phyloP scores from a whole-genome alignment of 257 asterid genomes.

The Plectranthus barbatus region DNA sequence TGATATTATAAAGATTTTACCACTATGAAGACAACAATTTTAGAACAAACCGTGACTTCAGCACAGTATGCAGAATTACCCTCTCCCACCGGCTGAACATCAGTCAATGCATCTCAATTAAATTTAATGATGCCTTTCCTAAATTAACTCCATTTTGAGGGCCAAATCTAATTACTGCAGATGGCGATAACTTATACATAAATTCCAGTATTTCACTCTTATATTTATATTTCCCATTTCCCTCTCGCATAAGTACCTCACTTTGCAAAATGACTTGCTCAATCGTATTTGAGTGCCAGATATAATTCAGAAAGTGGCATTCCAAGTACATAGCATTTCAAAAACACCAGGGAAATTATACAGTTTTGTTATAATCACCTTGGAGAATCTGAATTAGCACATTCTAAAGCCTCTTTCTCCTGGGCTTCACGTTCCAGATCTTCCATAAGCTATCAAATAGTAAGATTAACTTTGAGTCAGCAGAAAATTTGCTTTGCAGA shows the following conservation, averaged over 20 bases:
- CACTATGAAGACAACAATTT: not conserved
- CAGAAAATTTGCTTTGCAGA: not conserved
- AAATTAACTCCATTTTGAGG: not conserved
- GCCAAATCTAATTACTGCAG: not conserved
- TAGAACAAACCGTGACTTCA: not conserved
- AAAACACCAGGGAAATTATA: not conserved
- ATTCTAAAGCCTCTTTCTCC: conserved; percentile 81
- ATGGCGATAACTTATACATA: not conserved
- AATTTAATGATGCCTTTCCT: not conserved
- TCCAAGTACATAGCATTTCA: not conserved
- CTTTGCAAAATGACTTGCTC: not conserved
- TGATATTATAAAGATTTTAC: not conserved
- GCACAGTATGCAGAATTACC: not conserved
- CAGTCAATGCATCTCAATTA: not conserved
- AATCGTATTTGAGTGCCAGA: not conserved
- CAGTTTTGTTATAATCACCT: conserved; percentile 31
- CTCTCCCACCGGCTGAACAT: not conserved
- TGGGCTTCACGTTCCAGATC: conserved; percentile 82
- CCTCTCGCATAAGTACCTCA: not conserved
- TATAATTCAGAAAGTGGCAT: not conserved
- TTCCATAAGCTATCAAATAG: conserved; percentile 59
- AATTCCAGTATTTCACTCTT: not conserved
- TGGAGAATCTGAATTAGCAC: conserved; percentile 46
- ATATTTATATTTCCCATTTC: not conserved
- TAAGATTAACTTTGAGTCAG: conserved; percentile 11